phyloP scores from a whole-genome alignment of 306 rosid genomes.

The Comarum palustre region DNA sequence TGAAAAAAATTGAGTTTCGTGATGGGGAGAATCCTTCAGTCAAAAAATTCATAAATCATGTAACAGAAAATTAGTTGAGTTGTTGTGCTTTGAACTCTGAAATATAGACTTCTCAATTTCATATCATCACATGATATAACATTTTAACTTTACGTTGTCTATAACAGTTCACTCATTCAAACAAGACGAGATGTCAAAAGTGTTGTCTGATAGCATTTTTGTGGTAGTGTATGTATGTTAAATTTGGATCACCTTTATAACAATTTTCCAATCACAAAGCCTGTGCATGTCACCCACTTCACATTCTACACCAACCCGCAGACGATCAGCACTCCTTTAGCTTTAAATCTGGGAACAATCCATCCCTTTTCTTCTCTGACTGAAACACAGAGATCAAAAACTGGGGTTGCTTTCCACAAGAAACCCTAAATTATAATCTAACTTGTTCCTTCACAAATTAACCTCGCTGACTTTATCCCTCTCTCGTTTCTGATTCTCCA shows the following conservation, averaged over 20 bases:
- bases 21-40: no score
- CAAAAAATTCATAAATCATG: no score
- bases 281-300: not conserved
- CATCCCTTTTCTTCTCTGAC: not conserved
- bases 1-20: no score
- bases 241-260: not conserved
- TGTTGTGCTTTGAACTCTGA: no score
- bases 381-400: slow-evolving; percentile 19
- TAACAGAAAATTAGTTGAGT: no score
- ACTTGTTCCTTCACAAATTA: slow-evolving; percentile 7
- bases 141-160: no score
- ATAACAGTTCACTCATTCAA: no score
- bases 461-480: not conserved
- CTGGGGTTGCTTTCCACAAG: slow-evolving; percentile 26
- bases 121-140: no score
- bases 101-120: no score
- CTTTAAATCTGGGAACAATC: not conserved
- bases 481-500: not conserved
- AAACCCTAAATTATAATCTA: slow-evolving; percentile 2
- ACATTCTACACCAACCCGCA: not conserved
- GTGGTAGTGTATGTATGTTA: no score
- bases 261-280: not conserved
- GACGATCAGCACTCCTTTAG: not conserved
- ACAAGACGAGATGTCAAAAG: no score
- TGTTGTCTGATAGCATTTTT: no score